A percentile compares a stretch with the other conserved stretches of the same genome.
phyloP scores from a whole-genome alignment of 139 green algal species.

The Pleodorina starrii region DNA sequence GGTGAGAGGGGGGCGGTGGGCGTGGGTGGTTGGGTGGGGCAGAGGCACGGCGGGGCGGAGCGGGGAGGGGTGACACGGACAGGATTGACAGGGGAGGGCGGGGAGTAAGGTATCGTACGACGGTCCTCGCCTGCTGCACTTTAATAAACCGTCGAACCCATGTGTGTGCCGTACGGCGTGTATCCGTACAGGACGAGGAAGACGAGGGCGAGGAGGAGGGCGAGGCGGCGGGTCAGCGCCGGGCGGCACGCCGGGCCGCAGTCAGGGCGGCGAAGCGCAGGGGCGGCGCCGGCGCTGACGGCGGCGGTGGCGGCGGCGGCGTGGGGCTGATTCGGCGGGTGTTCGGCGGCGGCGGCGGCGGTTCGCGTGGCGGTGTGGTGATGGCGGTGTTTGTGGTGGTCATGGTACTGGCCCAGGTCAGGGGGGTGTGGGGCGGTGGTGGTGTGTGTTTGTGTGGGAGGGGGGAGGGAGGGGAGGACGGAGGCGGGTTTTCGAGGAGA shows the following conservation, averaged over 20 bases:
- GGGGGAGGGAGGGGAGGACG: background rate
- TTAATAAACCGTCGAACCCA: background rate
- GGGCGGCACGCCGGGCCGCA: background rate
- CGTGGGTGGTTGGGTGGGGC: too few species aligned
- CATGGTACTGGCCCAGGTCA: background rate
- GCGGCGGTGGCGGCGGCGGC: background rate
- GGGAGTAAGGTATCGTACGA: too few species aligned
- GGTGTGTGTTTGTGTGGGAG: too few species aligned
- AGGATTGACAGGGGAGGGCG: too few species aligned
- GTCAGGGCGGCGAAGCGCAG: background rate
- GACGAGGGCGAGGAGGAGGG: too few species aligned
- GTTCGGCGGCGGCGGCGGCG: background rate
- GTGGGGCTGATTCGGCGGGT: background rate
- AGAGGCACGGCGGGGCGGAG: too few species aligned
- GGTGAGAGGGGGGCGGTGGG: background rate
- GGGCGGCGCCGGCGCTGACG: background rate
- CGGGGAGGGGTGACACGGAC: too few species aligned
- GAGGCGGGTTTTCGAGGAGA: background rate
- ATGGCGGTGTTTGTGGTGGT: background rate
- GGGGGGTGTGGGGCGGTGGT: background rate
- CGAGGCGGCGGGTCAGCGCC: too few species aligned
- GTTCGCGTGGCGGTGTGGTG: background rate
- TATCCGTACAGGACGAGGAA: background rate
- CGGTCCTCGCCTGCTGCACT: too few species aligned
- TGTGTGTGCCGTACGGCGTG: background rate